Evolutionary conservation across 2,329 filamentous ascomycete genomes (phyloP).

Genomic region (Claviceps monticola): DNA sequence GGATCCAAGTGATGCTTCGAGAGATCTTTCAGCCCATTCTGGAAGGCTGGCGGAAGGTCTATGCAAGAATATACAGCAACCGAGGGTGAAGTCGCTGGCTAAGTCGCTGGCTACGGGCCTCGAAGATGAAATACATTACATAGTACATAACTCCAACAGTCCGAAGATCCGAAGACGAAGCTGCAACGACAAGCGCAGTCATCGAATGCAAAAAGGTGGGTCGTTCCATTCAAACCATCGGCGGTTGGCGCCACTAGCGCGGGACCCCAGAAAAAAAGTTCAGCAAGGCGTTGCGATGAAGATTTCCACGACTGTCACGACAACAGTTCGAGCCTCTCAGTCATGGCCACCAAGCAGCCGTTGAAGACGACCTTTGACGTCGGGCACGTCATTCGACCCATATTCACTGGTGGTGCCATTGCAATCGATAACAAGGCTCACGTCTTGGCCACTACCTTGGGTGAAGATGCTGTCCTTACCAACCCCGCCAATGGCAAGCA

Average conservation of each 20-base stretch:
- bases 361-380: slow-evolving; percentile 84
- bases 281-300: neutral
- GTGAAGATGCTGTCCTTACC: slow-evolving; percentile 80
- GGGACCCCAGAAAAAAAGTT: slow-evolving; percentile 5
- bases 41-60: neutral
- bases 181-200: too few relatives aligned
- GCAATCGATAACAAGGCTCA: slow-evolving; percentile 68
- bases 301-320: neutral
- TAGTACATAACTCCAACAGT: too few relatives aligned
- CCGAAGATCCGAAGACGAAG: too few relatives aligned
- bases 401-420: slow-evolving; percentile 84
- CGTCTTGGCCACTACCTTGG: slow-evolving; percentile 77
- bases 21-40: neutral
- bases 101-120: neutral
- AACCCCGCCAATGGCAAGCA: slow-evolving; percentile 72
- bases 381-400: slow-evolving; percentile 70
- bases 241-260: neutral
- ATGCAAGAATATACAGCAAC: neutral
- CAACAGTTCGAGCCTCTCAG: slow-evolving; percentile 3
- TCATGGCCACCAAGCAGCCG: slow-evolving; percentile 45
- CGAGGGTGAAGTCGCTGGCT: neutral
- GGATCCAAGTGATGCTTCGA: neutral
- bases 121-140: neutral
- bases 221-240: neutral
- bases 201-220: neutral